phyloP scores from a whole-genome alignment of 257 asterid species.

The Paulownia fortunei region DNA sequence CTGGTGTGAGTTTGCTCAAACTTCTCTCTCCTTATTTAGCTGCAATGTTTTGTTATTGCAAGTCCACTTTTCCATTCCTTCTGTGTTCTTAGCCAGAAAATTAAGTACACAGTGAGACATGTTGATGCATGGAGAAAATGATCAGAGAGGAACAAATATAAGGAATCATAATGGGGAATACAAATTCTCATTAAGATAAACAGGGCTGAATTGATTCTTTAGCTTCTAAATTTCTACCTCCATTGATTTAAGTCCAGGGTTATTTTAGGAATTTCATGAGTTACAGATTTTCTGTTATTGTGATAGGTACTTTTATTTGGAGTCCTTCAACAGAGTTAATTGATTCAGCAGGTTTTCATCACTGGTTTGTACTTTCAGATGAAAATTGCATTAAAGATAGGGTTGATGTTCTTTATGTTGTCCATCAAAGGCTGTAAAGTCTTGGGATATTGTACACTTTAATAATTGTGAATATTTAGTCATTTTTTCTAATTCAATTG shows the following conservation, averaged over 20 bases:
- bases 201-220: neutral
- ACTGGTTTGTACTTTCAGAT: neutral
- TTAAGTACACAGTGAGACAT: neutral
- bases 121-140: neutral
- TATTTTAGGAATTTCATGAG: neutral
- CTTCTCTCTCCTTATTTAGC: neutral
- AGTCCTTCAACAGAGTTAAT: neutral
- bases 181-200: neutral
- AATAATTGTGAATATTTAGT: neutral
- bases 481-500: neutral
- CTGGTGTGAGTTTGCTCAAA: neutral
- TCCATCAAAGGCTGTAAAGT: neutral
- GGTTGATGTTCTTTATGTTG: neutral
- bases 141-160: neutral
- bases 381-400: neutral
- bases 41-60: neutral
- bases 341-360: neutral
- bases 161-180: neutral
- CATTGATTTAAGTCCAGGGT: neutral
- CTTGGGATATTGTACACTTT: neutral
- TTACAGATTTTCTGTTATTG: neutral
- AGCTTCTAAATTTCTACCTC: neutral
- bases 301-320: neutral
- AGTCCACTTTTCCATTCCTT: neutral
- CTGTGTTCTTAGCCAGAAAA: neutral